phyloP scores from a whole-genome alignment of 1,284 basidiomycete genomes.

The Retiboletus flavoniger region DNA sequence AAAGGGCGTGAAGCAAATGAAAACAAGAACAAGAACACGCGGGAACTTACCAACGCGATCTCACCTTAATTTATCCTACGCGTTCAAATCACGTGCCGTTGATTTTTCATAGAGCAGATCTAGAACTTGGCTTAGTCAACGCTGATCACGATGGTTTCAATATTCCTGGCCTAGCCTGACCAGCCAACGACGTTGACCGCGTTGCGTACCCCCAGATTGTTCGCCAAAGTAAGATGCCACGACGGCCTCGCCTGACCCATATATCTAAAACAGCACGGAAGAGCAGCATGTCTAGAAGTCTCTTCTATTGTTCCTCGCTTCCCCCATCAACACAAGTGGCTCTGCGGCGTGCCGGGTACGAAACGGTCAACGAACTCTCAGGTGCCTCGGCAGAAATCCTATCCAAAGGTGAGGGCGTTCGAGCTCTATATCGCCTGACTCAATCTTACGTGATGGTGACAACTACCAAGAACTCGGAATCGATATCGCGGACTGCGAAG shows the following conservation, averaged over 20 bases:
- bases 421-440: neutral
- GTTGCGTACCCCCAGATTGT: constrained; percentile 10
- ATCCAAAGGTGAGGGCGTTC: constrained; percentile 40
- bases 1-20: constrained; percentile 23
- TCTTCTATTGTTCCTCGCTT: constrained; percentile 32
- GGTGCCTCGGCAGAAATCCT: constrained; percentile 41
- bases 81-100: constrained; percentile 35
- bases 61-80: constrained; percentile 34
- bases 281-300: constrained; percentile 28
- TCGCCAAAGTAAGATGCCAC: constrained; percentile 12
- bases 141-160: constrained; percentile 3
- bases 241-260: neutral
- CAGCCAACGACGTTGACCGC: neutral
- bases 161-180: neutral
- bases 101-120: constrained; percentile 8
- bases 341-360: constrained; percentile 50
- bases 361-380: constrained; percentile 47
- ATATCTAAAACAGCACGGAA: neutral
- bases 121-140: neutral
- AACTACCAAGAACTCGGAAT: constrained; percentile 46
- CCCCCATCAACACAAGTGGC: constrained; percentile 33
- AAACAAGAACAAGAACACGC: constrained; percentile 24
- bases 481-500: constrained; percentile 42
- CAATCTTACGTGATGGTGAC: neutral
- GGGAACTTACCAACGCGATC: constrained; percentile 11